These are phyloP conservation scores for Dendrobium nobile DNA, from an alignment of 106 monocot genomes.

Conservation along the genomic window DNA sequence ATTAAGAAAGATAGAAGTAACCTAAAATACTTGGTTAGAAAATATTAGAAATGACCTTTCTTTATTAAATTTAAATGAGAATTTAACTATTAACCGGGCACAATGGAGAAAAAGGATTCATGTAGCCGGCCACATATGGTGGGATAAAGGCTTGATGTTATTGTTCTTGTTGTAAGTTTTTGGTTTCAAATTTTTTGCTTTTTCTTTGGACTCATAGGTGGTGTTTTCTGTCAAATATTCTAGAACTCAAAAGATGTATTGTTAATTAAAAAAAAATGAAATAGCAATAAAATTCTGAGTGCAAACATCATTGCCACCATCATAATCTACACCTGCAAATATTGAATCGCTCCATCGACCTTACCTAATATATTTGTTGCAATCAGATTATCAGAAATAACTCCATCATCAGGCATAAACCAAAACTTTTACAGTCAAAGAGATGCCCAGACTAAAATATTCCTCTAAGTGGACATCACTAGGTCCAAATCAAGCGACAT, in stretches of 20 bases:
- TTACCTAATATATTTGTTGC: neutral
- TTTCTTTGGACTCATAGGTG: neutral
- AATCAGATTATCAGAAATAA: neutral
- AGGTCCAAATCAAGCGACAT: neutral
- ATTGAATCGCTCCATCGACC: neutral
- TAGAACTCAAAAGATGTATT: neutral
- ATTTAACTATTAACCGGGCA: too few species aligned
- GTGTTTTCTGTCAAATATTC: neutral
- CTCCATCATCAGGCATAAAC: neutral
- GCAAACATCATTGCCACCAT: neutral
- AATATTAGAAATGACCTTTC: too few species aligned
- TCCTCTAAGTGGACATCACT: neutral
- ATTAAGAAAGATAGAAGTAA: too few species aligned
- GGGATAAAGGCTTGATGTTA: too few species aligned
- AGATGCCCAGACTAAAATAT: neutral
- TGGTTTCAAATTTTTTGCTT: neutral
- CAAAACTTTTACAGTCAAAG: neutral
- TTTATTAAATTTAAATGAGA: too few species aligned
- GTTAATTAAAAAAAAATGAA: neutral
- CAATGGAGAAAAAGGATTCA: too few species aligned
- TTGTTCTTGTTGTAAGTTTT: neutral
- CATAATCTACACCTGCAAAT: neutral
- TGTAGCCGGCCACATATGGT: too few species aligned
- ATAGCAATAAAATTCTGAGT: neutral
- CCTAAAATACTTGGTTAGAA: too few species aligned